These are phyloP conservation scores for Daedalea quercina DNA, from an alignment of 768 basidiomycete species.

Conservation along the genomic window DNA sequence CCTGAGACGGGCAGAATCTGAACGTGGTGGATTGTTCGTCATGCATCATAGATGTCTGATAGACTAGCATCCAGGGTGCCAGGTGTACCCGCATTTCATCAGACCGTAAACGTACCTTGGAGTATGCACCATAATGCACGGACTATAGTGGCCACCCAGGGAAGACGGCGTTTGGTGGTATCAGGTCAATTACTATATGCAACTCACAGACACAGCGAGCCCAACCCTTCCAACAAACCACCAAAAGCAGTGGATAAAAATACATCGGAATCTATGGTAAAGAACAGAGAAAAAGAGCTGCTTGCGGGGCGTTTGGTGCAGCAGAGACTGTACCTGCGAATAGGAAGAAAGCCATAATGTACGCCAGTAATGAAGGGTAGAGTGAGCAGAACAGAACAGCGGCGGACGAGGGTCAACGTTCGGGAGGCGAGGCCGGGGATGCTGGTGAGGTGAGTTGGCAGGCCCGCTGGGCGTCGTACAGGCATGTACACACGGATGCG, in stretches of 20 bases:
- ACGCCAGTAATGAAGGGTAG: slow-evolving; percentile 1
- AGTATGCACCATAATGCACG: too few species aligned
- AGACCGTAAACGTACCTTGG: not conserved
- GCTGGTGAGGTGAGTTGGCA: not conserved
- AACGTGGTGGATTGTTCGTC: too few species aligned
- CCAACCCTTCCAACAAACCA: not conserved
- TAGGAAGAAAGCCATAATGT: slow-evolving; percentile 14
- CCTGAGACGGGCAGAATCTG: too few species aligned
- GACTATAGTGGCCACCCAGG: not conserved
- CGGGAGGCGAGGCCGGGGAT: not conserved
- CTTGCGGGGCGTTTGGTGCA: not conserved
- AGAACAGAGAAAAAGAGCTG: not conserved
- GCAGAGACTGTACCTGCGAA: not conserved
- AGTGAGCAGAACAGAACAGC: not conserved
- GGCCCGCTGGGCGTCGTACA: slow-evolving; percentile 2
- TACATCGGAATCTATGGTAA: slow-evolving; percentile 10
- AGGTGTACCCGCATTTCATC: not conserved
- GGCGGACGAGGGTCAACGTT: not conserved
- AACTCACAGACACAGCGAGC: not conserved
- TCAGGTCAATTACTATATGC: not conserved
- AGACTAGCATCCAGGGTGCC: too few species aligned
- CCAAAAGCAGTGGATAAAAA: slow-evolving; percentile 2
- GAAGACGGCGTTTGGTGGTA: not conserved
- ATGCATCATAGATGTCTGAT: too few species aligned
- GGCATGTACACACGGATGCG: not conserved